Conservation (phyloP, 1,139 yeast species). For the Hansenula sp. region DNA sequence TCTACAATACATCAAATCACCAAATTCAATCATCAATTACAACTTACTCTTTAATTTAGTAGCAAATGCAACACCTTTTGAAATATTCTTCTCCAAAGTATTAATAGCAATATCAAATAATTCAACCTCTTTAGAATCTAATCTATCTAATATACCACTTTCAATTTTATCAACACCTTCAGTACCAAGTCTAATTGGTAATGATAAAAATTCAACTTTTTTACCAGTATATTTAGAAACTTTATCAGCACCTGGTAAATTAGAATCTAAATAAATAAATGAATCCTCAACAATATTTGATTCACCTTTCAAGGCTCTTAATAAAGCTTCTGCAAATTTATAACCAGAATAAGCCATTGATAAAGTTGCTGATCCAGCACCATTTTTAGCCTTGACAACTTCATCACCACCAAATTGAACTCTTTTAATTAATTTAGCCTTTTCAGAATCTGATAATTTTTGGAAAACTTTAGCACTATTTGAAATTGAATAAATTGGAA, state of each 20-base stretch:
- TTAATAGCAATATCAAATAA: slow-evolving; percentile 48
- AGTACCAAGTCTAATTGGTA: slow-evolving; percentile 49
- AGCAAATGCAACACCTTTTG: slow-evolving; percentile 59
- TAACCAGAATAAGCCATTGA: slow-evolving; percentile 79
- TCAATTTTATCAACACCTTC: slow-evolving; percentile 47
- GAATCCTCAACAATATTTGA: slow-evolving; percentile 29
- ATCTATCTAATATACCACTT: slow-evolving; percentile 38
- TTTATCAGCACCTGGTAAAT: slow-evolving; percentile 45
- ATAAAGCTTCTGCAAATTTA: slow-evolving; percentile 52
- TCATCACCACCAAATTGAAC: slow-evolving; percentile 81
- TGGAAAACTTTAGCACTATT: slow-evolving; percentile 15
- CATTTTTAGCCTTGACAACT: slow-evolving; percentile 72
- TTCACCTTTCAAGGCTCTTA: slow-evolving; percentile 38
- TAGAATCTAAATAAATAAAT: slow-evolving; percentile 52
- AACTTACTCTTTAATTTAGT: slow-evolving; percentile 25
- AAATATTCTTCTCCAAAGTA: slow-evolving; percentile 52
- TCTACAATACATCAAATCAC: background rate
- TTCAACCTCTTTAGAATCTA: slow-evolving; percentile 39
- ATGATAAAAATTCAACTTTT: slow-evolving; percentile 28
- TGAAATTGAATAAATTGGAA: slow-evolving; percentile 36
- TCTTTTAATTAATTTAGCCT: slow-evolving; percentile 47
- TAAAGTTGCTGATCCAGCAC: slow-evolving; percentile 74
- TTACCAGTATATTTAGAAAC: slow-evolving; percentile 31
- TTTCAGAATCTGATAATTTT: slow-evolving; percentile 32
- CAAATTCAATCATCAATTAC: slow-evolving; percentile 2